Conservation (phyloP, 768 basidiomycete species). For the Lactarius indigo region DNA sequence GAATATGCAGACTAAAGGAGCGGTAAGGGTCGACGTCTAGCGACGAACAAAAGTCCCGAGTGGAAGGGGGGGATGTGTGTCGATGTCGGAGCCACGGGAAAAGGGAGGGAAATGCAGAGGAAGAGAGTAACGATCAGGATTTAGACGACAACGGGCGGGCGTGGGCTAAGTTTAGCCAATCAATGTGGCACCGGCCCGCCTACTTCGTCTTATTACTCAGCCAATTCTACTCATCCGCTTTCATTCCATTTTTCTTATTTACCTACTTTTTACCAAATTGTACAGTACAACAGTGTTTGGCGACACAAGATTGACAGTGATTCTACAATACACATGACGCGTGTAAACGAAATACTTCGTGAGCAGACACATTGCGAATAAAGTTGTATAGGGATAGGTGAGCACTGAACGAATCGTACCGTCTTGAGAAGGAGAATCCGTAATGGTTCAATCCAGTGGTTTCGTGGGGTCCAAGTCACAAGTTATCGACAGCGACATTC, state of each 20-base stretch:
- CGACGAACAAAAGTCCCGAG: constrained; percentile 13
- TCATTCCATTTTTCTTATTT: too few species aligned
- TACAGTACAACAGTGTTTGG: background rate
- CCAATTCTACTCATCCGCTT: background rate
- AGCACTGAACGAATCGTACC: constrained; percentile 9
- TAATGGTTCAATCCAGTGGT: constrained; percentile 4
- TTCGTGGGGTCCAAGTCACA: constrained; percentile 29
- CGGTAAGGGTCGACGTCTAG: constrained; percentile 23
- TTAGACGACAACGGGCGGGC: background rate
- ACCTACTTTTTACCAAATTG: background rate
- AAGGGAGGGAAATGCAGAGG: background rate
- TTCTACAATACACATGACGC: constrained; percentile 22
- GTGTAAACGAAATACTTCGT: constrained; percentile 2
- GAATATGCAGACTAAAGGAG: constrained; percentile 26
- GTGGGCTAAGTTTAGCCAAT: background rate
- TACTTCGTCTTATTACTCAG: background rate
- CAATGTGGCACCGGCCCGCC: background rate
- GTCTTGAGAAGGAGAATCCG: constrained; percentile 5
- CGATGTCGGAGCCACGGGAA: background rate
- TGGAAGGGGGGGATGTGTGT: background rate
- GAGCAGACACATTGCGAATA: constrained; percentile 10
- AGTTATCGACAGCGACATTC: constrained; percentile 71
- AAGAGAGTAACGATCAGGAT: background rate
- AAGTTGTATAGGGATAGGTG: background rate
- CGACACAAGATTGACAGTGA: constrained; percentile 12